Evolutionary conservation across 2,329 filamentous ascomycete species (phyloP).

Genomic region (Paramyrothecium roridum): DNA sequence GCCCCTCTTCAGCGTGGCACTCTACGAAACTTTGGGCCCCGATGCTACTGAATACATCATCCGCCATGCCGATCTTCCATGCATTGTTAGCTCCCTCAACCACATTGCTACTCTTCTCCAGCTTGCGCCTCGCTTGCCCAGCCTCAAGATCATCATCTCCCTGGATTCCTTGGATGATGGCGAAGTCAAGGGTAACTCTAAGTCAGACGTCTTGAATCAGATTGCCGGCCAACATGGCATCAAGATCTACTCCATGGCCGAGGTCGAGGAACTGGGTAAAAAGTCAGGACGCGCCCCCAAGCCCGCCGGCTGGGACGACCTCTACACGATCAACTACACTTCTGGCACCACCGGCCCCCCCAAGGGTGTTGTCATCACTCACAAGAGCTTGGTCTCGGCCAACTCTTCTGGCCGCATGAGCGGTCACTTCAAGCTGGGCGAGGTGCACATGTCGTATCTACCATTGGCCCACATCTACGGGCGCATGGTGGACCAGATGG

Average conservation of each 20-base stretch:
- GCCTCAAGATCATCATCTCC: slow-evolving; percentile 82
- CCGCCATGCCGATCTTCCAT: slow-evolving; percentile 77
- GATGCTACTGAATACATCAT: slow-evolving; percentile 94
- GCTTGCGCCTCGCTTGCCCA: slow-evolving; percentile 71
- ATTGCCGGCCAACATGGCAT: slow-evolving; percentile 74
- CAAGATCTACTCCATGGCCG: slow-evolving; percentile 71
- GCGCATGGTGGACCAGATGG: slow-evolving; percentile 74
- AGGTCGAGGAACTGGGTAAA: slow-evolving; percentile 79
- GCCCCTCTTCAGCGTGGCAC: slow-evolving; percentile 82
- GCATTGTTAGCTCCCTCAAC: slow-evolving; percentile 73
- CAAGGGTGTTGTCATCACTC: slow-evolving; percentile 81
- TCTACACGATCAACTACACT: slow-evolving; percentile 88
- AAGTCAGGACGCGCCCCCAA: slow-evolving; percentile 67
- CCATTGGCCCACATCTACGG: slow-evolving; percentile 94
- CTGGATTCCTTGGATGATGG: slow-evolving; percentile 79
- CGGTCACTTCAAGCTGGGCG: slow-evolving; percentile 45
- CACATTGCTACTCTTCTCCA: slow-evolving; percentile 82
- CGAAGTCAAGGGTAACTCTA: slow-evolving; percentile 74
- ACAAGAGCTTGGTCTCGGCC: slow-evolving; percentile 75
- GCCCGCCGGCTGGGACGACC: slow-evolving; percentile 70
- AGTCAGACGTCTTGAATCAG: slow-evolving; percentile 71
- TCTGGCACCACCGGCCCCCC: slow-evolving; percentile 80
- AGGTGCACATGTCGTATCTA: slow-evolving; percentile 79
- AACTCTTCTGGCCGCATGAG: slow-evolving; percentile 59
- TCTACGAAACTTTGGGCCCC: slow-evolving; percentile 93